Conservation (phyloP, 768 basidiomycete genomes). For the Trametopsis cervina region DNA sequence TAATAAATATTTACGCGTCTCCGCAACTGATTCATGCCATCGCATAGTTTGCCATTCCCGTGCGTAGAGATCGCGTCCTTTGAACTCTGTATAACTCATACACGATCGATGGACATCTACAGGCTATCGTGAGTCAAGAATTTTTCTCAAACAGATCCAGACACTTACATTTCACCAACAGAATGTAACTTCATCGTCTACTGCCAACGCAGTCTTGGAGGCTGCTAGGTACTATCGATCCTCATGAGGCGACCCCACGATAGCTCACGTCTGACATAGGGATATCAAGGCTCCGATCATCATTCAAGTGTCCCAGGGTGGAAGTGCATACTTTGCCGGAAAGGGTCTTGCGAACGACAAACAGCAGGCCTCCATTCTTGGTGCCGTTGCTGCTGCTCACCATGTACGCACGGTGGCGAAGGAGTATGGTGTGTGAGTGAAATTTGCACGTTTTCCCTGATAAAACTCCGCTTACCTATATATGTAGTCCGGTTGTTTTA, state of each 20-base stretch:
- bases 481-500: constrained; percentile 80
- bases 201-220: constrained; percentile 90
- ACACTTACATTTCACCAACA: constrained; percentile 24
- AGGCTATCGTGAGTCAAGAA: constrained; percentile 69
- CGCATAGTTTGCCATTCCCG: constrained; percentile 74
- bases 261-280: constrained; percentile 31
- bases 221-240: constrained; percentile 76
- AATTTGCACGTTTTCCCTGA: constrained; percentile 3
- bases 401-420: constrained; percentile 86
- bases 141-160: background rate
- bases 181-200: constrained; percentile 97
- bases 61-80: constrained; percentile 34
- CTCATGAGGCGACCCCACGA: constrained; percentile 6
- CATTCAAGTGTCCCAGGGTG: constrained; percentile 95
- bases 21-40: constrained; percentile 10
- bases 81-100: background rate
- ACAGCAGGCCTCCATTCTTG: constrained; percentile 92
- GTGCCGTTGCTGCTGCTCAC: constrained; percentile 87
- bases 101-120: constrained; percentile 9
- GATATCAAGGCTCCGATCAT: constrained; percentile 98
- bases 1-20: background rate
- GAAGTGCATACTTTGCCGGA: constrained; percentile 92
- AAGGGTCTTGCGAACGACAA: constrained; percentile 94
- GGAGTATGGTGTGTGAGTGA: constrained; percentile 83
- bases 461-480: constrained; percentile 3